A percentile compares a stretch with the other conserved stretches of the same genome.
phyloP scores from a whole-genome alignment of 306 rosid genomes.

The Potentilla sterilis region DNA sequence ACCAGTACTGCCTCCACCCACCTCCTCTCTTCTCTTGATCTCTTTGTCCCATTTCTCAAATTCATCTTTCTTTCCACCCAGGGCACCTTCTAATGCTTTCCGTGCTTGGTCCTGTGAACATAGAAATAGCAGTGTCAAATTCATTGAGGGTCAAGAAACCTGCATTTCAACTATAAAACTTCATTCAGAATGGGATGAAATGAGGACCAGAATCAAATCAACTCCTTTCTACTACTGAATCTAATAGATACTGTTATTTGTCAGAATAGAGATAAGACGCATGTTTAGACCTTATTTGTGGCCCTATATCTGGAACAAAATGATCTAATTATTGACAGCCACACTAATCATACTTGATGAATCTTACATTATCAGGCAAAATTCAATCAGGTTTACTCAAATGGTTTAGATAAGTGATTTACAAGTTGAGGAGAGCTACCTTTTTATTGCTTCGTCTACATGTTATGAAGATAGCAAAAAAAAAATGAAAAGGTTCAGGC shows the following conservation, averaged over 20 bases:
- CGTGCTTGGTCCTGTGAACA: slow-evolving; percentile 78
- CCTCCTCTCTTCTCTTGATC: slow-evolving; percentile 84
- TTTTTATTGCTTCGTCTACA: not conserved
- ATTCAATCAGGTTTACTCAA: not conserved
- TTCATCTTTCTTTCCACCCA: slow-evolving; percentile 89
- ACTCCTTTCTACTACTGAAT: too few species aligned
- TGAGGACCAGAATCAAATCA: not conserved
- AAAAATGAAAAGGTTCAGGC: not conserved
- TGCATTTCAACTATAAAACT: not conserved
- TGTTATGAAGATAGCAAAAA: not conserved
- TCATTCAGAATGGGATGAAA: slow-evolving; percentile 6
- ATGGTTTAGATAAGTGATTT: not conserved
- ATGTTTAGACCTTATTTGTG: not conserved
- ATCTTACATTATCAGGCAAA: not conserved
- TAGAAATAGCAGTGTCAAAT: not conserved
- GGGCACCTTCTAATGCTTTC: slow-evolving; percentile 93
- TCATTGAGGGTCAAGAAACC: not conserved
- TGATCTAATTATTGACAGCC: not conserved
- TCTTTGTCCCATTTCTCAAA: slow-evolving; percentile 86
- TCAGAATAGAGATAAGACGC: too few species aligned
- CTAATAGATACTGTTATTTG: too few species aligned
- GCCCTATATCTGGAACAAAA: not conserved
- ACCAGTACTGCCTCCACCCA: slow-evolving; percentile 63
- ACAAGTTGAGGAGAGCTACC: not conserved
- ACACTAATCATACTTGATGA: not conserved